These are phyloP conservation scores for Kwoniella dejecticola DNA, from an alignment of 768 basidiomycete genomes.

Conservation along the genomic window DNA sequence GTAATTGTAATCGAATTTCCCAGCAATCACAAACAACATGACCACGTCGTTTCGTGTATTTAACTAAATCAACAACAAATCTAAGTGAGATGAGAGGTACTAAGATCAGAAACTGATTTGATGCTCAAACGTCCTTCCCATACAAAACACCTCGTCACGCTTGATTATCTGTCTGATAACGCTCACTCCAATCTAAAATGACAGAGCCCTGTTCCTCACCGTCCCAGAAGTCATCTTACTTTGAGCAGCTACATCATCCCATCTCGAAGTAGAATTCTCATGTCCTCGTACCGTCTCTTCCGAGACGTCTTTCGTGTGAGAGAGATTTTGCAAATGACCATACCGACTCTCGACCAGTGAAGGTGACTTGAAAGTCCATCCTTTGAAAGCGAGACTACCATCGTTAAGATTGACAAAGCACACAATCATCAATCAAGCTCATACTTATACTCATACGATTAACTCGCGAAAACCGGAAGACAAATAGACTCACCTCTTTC, in stretches of 20 bases:
- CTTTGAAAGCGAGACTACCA: conserved; percentile 53
- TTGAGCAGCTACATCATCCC: conserved; percentile 7
- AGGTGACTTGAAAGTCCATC: conserved; percentile 55
- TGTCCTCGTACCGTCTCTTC: conserved; percentile 18
- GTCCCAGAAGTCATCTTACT: conserved; percentile 23
- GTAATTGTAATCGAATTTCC: too few relatives aligned
- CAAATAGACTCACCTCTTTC: conserved; percentile 63
- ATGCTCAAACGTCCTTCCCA: too few relatives aligned
- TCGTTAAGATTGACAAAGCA: background rate
- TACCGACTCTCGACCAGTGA: conserved; percentile 28
- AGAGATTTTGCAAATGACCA: conserved; percentile 25
- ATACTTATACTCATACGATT: background rate
- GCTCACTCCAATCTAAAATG: too few relatives aligned
- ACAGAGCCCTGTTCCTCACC: conserved; percentile 34
- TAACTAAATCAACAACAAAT: too few relatives aligned
- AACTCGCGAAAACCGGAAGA: background rate
- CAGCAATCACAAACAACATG: too few relatives aligned
- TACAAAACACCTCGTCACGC: too few relatives aligned
- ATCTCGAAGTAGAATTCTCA: background rate
- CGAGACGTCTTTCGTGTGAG: conserved; percentile 14
- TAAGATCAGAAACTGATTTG: too few relatives aligned
- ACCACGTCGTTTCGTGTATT: too few relatives aligned
- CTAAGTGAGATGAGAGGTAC: too few relatives aligned
- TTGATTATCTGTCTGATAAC: too few relatives aligned
- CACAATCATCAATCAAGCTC: too few relatives aligned